These are phyloP conservation scores for Neopestalotiopsis sp. DNA, from an alignment of 2,329 filamentous ascomycete genomes.

Conservation along the genomic window DNA sequence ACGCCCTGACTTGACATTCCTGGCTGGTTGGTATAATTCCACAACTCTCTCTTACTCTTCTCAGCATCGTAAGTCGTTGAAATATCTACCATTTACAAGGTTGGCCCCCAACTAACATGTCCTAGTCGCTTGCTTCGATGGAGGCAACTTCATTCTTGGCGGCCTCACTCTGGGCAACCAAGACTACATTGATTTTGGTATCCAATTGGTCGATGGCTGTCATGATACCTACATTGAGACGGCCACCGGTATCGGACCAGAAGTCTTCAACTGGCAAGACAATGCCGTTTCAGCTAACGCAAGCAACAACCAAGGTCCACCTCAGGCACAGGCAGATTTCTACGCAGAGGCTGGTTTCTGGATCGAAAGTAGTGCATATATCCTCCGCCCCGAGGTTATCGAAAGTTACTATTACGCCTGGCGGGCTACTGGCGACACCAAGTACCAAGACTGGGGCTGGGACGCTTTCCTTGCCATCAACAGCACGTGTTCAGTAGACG, in stretches of 20 bases:
- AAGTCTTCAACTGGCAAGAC: conserved; percentile 69
- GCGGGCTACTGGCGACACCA: conserved; percentile 74
- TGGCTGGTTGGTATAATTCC: conserved; percentile 61
- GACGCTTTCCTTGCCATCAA: conserved; percentile 75
- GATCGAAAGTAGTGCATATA: conserved; percentile 63
- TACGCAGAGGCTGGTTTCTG: conserved; percentile 76
- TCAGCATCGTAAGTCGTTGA: conserved; percentile 51
- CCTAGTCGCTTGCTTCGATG: conserved; percentile 80
- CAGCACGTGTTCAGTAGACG: conserved; percentile 64
- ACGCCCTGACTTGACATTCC: conserved; percentile 75
- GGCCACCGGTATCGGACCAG: conserved; percentile 77
- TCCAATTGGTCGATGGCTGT: conserved; percentile 74
- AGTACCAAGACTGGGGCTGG: conserved; percentile 87
- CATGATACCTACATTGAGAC: conserved; percentile 75
- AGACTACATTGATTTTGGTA: conserved; percentile 76
- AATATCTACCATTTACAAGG: background rate
- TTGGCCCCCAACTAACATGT: conserved; percentile 10
- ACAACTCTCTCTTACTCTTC: conserved; percentile 48
- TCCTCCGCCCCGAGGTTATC: conserved; percentile 80
- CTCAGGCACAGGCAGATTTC: conserved; percentile 58
- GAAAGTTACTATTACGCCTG: conserved; percentile 90
- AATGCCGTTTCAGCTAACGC: conserved; percentile 39
- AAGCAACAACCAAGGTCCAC: conserved; percentile 47
- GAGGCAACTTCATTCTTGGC: conserved; percentile 84
- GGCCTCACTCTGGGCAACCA: conserved; percentile 71